Conservation (phyloP, 306 rosid genomes). For the Cicer pinnatifidum region DNA sequence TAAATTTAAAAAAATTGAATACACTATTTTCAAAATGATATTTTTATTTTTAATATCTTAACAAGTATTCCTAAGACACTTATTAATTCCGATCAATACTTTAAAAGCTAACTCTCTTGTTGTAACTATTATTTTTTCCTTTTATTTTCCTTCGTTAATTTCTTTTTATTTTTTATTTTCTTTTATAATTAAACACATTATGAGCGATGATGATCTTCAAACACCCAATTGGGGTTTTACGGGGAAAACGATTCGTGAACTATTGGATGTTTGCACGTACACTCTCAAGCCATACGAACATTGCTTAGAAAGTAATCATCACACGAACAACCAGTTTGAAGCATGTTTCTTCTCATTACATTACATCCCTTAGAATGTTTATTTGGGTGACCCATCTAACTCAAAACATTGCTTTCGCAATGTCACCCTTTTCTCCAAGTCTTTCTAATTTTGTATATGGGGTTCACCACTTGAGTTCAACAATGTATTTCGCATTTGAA, state of each 20-base stretch:
- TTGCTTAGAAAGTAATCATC: conserved; percentile 40
- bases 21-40: no score
- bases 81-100: no score
- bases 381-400: conserved; percentile 42
- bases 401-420: conserved; percentile 20
- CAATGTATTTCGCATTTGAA: not conserved
- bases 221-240: conserved; percentile 3
- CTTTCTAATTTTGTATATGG: not conserved
- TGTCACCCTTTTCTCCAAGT: not conserved
- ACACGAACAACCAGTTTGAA: conserved; percentile 19
- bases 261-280: conserved; percentile 23
- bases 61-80: no score
- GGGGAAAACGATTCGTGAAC: conserved; percentile 46
- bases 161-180: no score
- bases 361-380: not conserved
- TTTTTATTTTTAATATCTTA: no score
- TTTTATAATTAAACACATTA: no score
- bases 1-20: no score
- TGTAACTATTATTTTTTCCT: no score
- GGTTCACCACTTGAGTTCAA: conserved; percentile 42
- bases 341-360: conserved; percentile 18
- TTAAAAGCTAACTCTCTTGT: no score
- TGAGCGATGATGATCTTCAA: not conserved
- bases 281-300: conserved; percentile 7
- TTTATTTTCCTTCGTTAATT: no score